Base-by-base conservation (phyloP, 345 rosid species). In the Cardamine resedifolia region DNA sequence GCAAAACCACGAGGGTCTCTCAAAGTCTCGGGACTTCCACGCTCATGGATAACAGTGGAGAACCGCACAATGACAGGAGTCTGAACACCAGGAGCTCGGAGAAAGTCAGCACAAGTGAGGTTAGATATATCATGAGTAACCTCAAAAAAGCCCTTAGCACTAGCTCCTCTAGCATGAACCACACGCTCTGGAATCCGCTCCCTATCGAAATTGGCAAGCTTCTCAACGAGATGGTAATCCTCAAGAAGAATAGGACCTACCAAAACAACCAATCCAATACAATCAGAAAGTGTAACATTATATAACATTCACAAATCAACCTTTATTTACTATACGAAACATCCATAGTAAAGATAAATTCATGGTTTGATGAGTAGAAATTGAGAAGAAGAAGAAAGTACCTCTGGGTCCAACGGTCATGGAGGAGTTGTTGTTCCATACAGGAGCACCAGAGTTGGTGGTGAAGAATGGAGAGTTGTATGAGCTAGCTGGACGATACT, bases 1-100 rank as follows among this genome's bases (percentile, higher is more conserved):
- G 97, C 97, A 67, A 91, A 91, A 50, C 97, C 97, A 48, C 97
- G 88, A 72, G 96, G 96, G 57, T 91, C 97, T 80, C 97, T 87
- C 65, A 89, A 71, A 65, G 97, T 91, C 78, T 91, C 97, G 34
- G 97, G 97, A 77, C 96, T 89, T 66, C 97, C 97, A 63, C 96
- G 93, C 72, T 91, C 96, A 53, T 91, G 96, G 83, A 91, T 83
- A 61, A 91, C 97, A 11, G 97, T 91, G 23, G 97, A 91, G 83
- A 91, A 91, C 0, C 97, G 87, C 10, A 91, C 97, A 64, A 91
- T 91, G 71, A 91, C 82, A 6, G 96, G 96, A 1, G 97, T 91
- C 85, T 91, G 96, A 51, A 86, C 97, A 58, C 96, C 96, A 0
- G 97, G 97, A 34, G 90, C 86, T 36, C 93, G 84, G 39, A 91